A percentile compares a stretch with the other conserved stretches of the same genome.
Conservation (phyloP, 805 yeast genomes). For the Ogataea naganishii region DNA sequence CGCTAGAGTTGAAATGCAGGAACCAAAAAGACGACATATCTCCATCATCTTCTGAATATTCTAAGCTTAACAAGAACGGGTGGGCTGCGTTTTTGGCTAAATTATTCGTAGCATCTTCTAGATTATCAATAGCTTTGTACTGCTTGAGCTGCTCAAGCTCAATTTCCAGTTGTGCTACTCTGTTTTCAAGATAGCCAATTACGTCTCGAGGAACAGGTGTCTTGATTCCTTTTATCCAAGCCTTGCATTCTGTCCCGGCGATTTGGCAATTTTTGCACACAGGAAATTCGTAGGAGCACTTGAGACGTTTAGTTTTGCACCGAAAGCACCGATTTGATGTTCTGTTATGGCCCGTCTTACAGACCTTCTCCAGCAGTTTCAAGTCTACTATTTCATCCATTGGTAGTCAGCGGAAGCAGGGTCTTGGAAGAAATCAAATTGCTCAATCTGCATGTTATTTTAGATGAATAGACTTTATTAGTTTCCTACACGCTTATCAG, state of each 20-base stretch:
- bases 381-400: conserved; percentile 7
- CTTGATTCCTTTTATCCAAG: conserved; percentile 9
- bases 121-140: conserved; percentile 4
- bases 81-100: conserved; percentile 7
- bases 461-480: too few relatives aligned
- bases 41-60: conserved; percentile 2
- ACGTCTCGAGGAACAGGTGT: conserved; percentile 9
- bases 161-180: conserved; percentile 9
- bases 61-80: conserved; percentile 6
- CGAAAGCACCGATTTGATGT: conserved; percentile 9
- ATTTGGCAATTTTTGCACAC: conserved; percentile 6
- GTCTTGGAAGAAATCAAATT: too few relatives aligned
- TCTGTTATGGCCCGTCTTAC: conserved; percentile 11
- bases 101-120: conserved; percentile 5
- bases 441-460: too few relatives aligned
- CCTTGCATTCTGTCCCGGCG: conserved; percentile 6
- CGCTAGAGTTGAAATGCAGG: conserved; percentile 6
- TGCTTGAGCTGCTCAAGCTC: conserved; percentile 4
- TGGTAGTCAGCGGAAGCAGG: too few relatives aligned
- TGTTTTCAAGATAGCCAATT: conserved; percentile 6
- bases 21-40: conserved; percentile 2
- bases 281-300: conserved; percentile 9
- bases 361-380: conserved; percentile 4
- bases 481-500: too few relatives aligned
- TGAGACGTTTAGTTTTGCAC: conserved; percentile 8